Percentiles rank a stretch among this genome's conserved stretches.
These are phyloP conservation scores for Arachnomyces sp. DNA, from an alignment of 2,329 filamentous ascomycete genomes.

Conservation along the genomic window DNA sequence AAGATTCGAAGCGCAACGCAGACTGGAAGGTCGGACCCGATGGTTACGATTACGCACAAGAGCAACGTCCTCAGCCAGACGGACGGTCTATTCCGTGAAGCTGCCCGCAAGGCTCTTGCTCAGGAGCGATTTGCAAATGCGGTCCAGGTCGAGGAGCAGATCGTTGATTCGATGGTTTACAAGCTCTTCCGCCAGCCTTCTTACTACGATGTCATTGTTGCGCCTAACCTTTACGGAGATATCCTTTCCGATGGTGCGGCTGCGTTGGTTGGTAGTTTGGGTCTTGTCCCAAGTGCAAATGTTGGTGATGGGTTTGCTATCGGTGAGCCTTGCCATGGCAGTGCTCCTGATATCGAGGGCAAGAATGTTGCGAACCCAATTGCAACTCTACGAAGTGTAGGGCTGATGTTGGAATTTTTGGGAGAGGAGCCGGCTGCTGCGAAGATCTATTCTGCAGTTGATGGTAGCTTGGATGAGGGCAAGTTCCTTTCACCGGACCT, in stretches of 20 bases:
- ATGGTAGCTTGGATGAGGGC: constrained; percentile 79
- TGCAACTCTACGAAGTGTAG: constrained; percentile 82
- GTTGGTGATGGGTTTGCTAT: constrained; percentile 92
- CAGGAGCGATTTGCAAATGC: constrained; percentile 51
- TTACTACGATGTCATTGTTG: constrained; percentile 96
- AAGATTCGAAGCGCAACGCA: constrained; percentile 58
- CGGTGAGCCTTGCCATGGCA: constrained; percentile 95
- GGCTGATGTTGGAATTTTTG: constrained; percentile 93
- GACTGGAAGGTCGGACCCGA: constrained; percentile 58
- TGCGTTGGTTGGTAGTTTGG: constrained; percentile 83
- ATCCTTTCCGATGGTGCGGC: constrained; percentile 93
- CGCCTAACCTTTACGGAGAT: constrained; percentile 95
- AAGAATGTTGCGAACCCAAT: constrained; percentile 92
- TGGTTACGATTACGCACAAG: constrained; percentile 97
- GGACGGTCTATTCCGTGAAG: constrained; percentile 86
- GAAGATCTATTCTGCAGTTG: constrained; percentile 83
- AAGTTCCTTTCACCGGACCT: constrained; percentile 80
- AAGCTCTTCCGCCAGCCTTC: constrained; percentile 96
- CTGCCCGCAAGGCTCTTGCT: constrained; percentile 65
- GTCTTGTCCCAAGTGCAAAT: constrained; percentile 89
- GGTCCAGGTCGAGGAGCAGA: constrained; percentile 84
- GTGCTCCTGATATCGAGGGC: constrained; percentile 91
- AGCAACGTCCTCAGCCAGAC: constrained; percentile 95
- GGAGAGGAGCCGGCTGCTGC: constrained; percentile 80
- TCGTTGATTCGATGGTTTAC: constrained; percentile 99